Evolutionary conservation across 2,329 filamentous ascomycete species (phyloP), one percentile per base, ranked within the genome.

Genomic region (Aspergillus tamarii): DNA sequence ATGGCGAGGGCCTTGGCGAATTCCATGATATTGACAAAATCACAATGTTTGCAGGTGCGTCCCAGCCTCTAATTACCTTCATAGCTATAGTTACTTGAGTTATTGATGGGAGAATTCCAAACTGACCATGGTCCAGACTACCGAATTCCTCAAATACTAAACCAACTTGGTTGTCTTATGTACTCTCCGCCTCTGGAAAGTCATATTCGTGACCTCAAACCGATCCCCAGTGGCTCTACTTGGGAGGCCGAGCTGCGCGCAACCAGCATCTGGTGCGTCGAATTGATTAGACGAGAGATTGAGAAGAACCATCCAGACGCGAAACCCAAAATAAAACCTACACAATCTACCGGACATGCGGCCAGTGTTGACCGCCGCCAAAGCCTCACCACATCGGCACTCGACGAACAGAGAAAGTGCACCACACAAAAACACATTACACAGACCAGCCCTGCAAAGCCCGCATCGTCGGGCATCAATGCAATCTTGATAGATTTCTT

Each of bases 401-500:
- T 55, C 21, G 63, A 68, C 19, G 59, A 66, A 56, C 46, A 63
- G 32, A 46, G 64, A 34, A 67, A 64, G 21, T 65, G 64, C 61
- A 62, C 50, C 28, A 66, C 23, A 52, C 72, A 65, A 59, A 68
- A 66, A 36, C 67, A 50, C 62, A 62, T 59, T 63, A 69, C 63
- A 64, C 67, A 66, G 6, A 67, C 63, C 11, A 67, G 65, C 50
- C 53, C 58, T 19, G 56, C 60, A 19, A 50, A 65, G 26, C 55
- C 46, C 21, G 23, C 52, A 7, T 39, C 56, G 19, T 70, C 69
- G 70, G 80, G 81, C 19, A 77, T 90, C 66, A 99, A 99, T 75
- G 94, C 95, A 30, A 92, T 98, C 45, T 78, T 99, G 71, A 95
- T 99, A 67, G 95, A 99, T 78, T 99, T 98, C 80, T 97, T 97